These are phyloP conservation scores for Saturnispora dispora DNA, from an alignment of 805 yeast genomes.

Conservation along the genomic window DNA sequence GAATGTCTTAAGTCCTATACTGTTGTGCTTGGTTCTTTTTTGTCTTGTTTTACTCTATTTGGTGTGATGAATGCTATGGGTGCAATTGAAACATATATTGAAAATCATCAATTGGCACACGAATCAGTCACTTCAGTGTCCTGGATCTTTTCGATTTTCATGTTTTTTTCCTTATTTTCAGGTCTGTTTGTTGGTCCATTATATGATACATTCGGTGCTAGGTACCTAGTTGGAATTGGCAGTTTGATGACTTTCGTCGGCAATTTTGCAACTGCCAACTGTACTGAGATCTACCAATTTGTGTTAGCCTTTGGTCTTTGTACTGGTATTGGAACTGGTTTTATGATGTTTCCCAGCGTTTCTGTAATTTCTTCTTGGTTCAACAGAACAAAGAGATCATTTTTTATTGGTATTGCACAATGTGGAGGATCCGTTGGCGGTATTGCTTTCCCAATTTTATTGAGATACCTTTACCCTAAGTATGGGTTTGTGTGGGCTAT, in stretches of 20 bases:
- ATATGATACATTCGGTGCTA: slow-evolving; percentile 55
- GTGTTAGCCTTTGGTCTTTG: slow-evolving; percentile 48
- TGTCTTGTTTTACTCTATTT: slow-evolving; percentile 42
- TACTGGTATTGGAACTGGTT: slow-evolving; percentile 51
- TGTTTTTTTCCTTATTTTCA: slow-evolving; percentile 38
- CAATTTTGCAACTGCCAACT: slow-evolving; percentile 47
- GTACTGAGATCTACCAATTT: slow-evolving; percentile 49
- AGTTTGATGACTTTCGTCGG: slow-evolving; percentile 41
- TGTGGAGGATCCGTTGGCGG: slow-evolving; percentile 51
- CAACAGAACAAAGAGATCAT: slow-evolving; percentile 40
- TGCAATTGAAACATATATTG: slow-evolving; percentile 52
- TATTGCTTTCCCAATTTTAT: slow-evolving; percentile 40
- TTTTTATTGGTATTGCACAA: slow-evolving; percentile 41
- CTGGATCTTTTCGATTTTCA: slow-evolving; percentile 58
- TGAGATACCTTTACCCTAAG: slow-evolving; percentile 37
- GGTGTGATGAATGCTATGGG: slow-evolving; percentile 55
- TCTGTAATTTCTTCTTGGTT: slow-evolving; percentile 63
- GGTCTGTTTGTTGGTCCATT: slow-evolving; percentile 36
- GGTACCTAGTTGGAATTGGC: slow-evolving; percentile 36
- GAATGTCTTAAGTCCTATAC: slow-evolving; percentile 50
- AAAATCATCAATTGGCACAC: slow-evolving; percentile 42
- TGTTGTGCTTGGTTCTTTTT: slow-evolving; percentile 48
- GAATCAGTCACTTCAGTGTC: slow-evolving; percentile 42
- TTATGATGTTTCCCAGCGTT: slow-evolving; percentile 51
- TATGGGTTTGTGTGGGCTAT: slow-evolving; percentile 53